Evolutionary conservation across 2,329 filamentous ascomycete genomes (phyloP), one percentile per base, ranked within the genome.

Genomic region (Thelonectria olida): DNA sequence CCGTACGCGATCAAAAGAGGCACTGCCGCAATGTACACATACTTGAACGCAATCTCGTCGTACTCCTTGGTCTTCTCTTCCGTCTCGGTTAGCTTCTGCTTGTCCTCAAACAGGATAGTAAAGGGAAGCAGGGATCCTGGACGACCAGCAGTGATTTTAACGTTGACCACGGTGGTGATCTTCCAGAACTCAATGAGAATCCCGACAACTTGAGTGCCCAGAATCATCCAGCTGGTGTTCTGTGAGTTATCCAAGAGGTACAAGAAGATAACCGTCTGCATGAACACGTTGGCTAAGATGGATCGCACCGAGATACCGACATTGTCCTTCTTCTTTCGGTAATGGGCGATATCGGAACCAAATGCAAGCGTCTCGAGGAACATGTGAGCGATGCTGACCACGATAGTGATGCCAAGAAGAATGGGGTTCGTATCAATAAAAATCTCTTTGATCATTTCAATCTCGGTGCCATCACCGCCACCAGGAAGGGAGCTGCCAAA

Each of bases 311-410:
- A 97, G 45, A 97, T 97, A 65, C 96, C 96, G 25, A 99, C 92
- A 61, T 97, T 96, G 81, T 98, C 96, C 84, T 99, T 99, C 90
- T 99, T 99, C 84, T 98, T 97, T 75, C 94, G 92, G 88, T 96
- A 99, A 80, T 99, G 96, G 49, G 93, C 89, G 75, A 99, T 97
- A 75, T 99, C 96, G 75, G 91, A 97, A 73, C 97, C 97, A 82
- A 99, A 99, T 2, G 96, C 96, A 31, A 99, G 86, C 73, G 92
- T 94, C 79, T 99, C 96, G 66, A 99, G 95, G 69, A 99, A 83
- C 85, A 97, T 93, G 80, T 99, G 96, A 38, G 96, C 84, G 59
- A 99, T 85, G 66, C 89, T 94, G 69, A 97, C 96, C 8, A 96
- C 78, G 23, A 88, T 88, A 1, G 96, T 99, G 28, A 96, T 90